Percentiles rank a stretch among this genome's conserved stretches.
phyloP scores from a whole-genome alignment of 176 grass and related monocot genomes.

The Puccinellia tenuiflora region DNA sequence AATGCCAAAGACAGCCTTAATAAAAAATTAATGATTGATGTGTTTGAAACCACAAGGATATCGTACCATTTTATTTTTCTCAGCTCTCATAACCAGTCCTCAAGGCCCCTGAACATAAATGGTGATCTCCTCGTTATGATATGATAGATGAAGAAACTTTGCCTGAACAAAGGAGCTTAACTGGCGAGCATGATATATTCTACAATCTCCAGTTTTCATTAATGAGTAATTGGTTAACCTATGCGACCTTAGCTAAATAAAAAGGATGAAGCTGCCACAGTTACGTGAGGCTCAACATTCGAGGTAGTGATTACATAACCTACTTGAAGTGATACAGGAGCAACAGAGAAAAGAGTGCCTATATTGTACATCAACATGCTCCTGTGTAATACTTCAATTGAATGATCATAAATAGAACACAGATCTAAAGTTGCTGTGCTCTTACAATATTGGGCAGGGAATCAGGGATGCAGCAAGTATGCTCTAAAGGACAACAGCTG shows the following conservation, averaged over 20 bases:
- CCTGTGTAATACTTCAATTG: neutral
- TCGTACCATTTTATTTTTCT: constrained; percentile 49
- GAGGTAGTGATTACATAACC: constrained; percentile 7
- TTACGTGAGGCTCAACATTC: neutral
- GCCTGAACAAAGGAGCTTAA: neutral
- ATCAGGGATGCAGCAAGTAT: neutral
- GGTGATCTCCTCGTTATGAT: neutral
- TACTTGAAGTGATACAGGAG: neutral
- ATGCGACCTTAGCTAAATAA: neutral
- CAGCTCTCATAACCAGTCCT: constrained; percentile 35
- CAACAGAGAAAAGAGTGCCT: neutral
- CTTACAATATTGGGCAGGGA: neutral
- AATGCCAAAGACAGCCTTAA: neutral
- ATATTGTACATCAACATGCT: neutral
- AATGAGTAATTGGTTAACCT: neutral
- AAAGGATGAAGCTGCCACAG: neutral
- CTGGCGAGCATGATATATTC: neutral
- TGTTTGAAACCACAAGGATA: constrained; percentile 35
- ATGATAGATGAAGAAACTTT: neutral
- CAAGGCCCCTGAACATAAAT: constrained; percentile 29
- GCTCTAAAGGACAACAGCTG: neutral
- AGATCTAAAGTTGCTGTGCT: neutral
- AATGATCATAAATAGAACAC: neutral
- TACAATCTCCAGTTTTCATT: neutral
- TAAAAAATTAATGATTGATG: constrained; percentile 23